phyloP scores from a whole-genome alignment of 1,284 basidiomycete genomes.

The Ceratobasidium sp. region DNA sequence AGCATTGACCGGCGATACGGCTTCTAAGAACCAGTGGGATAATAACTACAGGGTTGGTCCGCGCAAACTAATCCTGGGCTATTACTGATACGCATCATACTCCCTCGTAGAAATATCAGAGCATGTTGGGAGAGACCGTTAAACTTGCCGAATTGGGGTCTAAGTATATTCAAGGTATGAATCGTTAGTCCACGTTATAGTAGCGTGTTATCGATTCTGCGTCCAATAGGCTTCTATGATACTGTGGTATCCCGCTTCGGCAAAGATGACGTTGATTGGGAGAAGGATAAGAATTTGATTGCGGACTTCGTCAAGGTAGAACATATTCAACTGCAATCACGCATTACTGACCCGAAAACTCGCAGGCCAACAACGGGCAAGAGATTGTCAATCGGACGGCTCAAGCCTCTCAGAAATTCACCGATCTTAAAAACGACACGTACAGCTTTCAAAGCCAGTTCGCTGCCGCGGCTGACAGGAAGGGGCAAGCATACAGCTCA shows the following conservation, averaged over 20 bases:
- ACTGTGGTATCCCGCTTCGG: background rate
- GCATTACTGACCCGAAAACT: background rate
- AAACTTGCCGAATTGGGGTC: constrained; percentile 8
- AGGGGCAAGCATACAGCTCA: constrained; percentile 3
- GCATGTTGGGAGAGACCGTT: background rate
- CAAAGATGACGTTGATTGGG: constrained; percentile 4
- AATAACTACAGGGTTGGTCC: constrained; percentile 3
- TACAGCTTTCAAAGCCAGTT: no score
- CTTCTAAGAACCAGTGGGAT: background rate
- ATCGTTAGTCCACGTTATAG: background rate
- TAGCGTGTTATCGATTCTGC: background rate
- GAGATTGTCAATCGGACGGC: background rate
- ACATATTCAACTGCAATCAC: background rate
- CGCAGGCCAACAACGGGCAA: background rate
- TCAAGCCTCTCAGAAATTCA: background rate
- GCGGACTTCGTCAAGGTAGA: constrained; percentile 7
- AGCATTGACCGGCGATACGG: background rate
- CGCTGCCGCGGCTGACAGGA: background rate
- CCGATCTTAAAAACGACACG: no score
- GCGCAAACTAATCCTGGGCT: background rate
- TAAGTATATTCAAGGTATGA: background rate
- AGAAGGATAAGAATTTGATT: constrained; percentile 16
- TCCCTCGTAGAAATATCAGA: background rate
- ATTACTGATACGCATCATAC: background rate
- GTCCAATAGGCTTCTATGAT: background rate